Evolutionary conservation across 257 asterid species (phyloP), one percentile per base, ranked within the genome.

Genomic region (Solanum okadae): DNA sequence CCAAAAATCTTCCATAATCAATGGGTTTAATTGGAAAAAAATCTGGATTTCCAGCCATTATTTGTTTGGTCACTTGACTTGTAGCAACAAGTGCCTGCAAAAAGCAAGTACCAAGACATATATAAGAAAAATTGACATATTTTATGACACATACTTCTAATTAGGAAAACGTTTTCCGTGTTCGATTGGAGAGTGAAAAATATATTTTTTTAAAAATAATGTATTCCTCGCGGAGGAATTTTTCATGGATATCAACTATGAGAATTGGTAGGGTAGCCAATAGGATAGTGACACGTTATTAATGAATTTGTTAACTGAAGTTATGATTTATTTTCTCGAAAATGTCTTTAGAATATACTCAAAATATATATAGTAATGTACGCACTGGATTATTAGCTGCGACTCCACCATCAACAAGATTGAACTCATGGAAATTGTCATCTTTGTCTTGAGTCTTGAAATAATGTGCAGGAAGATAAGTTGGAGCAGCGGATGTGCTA

Each of bases 311-410:
- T 52, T 52, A 52, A 52, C 16, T 52, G 23, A 52, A 52, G 9
- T 52, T 52, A 52, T 9, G 6, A 76, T 31, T 23, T 76, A 76
- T 6, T 38, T 76, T 76, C 6, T 35, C 2, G 23, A 23, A 38
- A 76, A 76, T 0, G 13, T 11, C 44, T 23, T 5, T 10, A 75
- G 29, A 12, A 75, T 23, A 63, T 63, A 23, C 6, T 63, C 3
- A 1, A 23, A 61, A 61, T 61, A 63, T 63, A 63, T 61, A 61
- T 61, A 23, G 5, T 23, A 9, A 61, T 63, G 3, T 8, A 31
- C 40, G 11, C 90, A 94, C 95, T 31, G 97, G 97, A 92, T 94
- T 94, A 78, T 94, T 91, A 44, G 97, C 93, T 10, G 95, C 94
- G 11, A 93, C 93, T 27, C 92, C 93, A 23, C 97, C 97, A 65